Conservation (phyloP, 1,139 yeast species). For the Candida buenavistaensis region DNA sequence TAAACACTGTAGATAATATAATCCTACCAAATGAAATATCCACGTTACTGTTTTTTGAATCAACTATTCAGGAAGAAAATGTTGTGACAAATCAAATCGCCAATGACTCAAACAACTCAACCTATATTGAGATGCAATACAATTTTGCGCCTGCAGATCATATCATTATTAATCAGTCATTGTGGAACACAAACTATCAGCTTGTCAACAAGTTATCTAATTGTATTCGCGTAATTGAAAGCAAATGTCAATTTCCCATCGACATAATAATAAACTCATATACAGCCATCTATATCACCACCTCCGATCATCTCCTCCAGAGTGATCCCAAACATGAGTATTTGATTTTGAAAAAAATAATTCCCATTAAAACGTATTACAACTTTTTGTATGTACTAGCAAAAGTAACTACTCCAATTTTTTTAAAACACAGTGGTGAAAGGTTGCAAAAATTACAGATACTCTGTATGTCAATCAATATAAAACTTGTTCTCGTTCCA, state of each 20-base stretch:
- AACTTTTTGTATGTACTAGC: slow-evolving; percentile 8
- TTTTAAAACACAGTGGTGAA: slow-evolving; percentile 10
- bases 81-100: neutral
- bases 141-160: slow-evolving; percentile 7
- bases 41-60: slow-evolving; percentile 10
- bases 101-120: neutral
- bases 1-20: neutral
- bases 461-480: slow-evolving; percentile 10
- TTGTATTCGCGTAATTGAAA: slow-evolving; percentile 8
- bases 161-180: slow-evolving; percentile 11
- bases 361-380: slow-evolving; percentile 8
- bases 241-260: slow-evolving; percentile 6
- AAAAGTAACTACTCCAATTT: slow-evolving; percentile 4
- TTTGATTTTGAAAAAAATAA: slow-evolving; percentile 7
- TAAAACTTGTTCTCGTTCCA: slow-evolving; percentile 8
- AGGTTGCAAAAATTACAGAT: slow-evolving; percentile 11
- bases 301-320: slow-evolving; percentile 10
- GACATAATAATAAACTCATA: slow-evolving; percentile 12
- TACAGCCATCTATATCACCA: slow-evolving; percentile 10
- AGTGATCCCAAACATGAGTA: slow-evolving; percentile 6
- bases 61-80: neutral
- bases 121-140: neutral
- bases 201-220: slow-evolving; percentile 2
- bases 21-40: slow-evolving; percentile 11
- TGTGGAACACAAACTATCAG: slow-evolving; percentile 9